Base-by-base conservation (phyloP, 768 basidiomycete genomes). In the Amanita rubescens region DNA sequence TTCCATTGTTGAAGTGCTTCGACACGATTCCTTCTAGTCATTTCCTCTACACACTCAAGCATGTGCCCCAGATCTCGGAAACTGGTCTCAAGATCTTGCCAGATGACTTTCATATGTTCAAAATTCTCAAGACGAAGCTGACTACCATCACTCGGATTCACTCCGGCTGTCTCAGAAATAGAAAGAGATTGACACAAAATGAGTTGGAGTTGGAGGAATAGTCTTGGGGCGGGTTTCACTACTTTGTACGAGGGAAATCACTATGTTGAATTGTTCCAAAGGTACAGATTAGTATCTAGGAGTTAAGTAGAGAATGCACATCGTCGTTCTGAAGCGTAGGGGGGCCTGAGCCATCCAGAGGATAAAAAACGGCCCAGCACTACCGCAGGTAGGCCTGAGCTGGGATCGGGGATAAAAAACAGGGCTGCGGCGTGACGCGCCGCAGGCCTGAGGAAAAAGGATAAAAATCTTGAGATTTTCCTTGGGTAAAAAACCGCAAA, bases 391-490 rank as follows among this genome's bases (percentile, higher is more conserved):
- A 43, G 42, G 42, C 42, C 42, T 43, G 42, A 43, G 42, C 42
- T 12, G 19, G 33, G 7, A 11, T 12, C 11, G 42, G 20, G 42
- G 42, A 43, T 43, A 43, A 43, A 43, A n/a, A 43, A 43, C 12
- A 3, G 42, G 42, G 3, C 42, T 43, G 42, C 19, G 22, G 42
- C 22, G 19, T 12, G n/a, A 3, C 17, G 12, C 42, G 22, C 42
- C 42, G 19, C 42, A 43, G 42, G 42, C 42, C 42, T 43, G 42
- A 43, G 42, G 42, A 43, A 43, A 43, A 43, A 43, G 42, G 42
- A 43, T 43, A 43, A 43, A 43, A 43, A 43, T 20, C 8, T 19
- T 20, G 6, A 3, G 7, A 43, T 20, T 43, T n/a, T 20, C 3
- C 42, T 3, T 6, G 42, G n/a, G 20, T 43, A 43, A 43, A 43